phyloP scores from a whole-genome alignment of 176 grass and related monocot genomes.

The Avena atlantica region DNA sequence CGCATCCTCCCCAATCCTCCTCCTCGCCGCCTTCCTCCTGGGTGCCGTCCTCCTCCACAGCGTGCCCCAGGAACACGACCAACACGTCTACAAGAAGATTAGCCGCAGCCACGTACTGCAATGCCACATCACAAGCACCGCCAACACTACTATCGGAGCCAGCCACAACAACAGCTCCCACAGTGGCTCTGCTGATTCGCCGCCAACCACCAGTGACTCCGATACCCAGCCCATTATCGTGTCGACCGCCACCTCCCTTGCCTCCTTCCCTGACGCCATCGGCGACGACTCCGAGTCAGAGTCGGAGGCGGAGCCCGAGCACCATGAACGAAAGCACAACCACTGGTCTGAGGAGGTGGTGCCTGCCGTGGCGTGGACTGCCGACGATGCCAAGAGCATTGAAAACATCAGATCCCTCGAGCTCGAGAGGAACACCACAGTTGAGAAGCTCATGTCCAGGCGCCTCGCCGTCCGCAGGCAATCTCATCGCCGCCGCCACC shows the following conservation, averaged over 20 bases:
- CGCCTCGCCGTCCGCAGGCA: slow-evolving; percentile 32
- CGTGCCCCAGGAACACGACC: slow-evolving; percentile 21
- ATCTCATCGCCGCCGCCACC: neutral
- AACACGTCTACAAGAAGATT: slow-evolving; percentile 38
- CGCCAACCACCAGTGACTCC: neutral
- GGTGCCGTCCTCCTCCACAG: slow-evolving; percentile 55
- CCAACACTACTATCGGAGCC: neutral
- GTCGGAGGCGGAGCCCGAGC: neutral
- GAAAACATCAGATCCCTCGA: slow-evolving; percentile 51
- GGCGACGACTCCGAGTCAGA: neutral
- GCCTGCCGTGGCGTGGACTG: slow-evolving; percentile 44
- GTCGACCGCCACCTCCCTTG: slow-evolving; percentile 3
- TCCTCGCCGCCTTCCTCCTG: slow-evolving; percentile 60
- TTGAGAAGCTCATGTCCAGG: slow-evolving; percentile 61
- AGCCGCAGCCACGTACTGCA: neutral
- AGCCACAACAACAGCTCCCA: neutral
- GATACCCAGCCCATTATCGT: neutral
- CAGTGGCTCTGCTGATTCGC: neutral
- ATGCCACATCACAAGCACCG: neutral
- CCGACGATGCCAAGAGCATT: slow-evolving; percentile 59
- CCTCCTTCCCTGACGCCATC: neutral
- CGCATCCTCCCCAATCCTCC: slow-evolving; percentile 37
- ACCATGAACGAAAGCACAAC: neutral
- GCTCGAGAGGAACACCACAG: slow-evolving; percentile 57
- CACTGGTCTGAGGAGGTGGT: neutral